These are phyloP conservation scores for Chlorella vulgaris DNA, from an alignment of 139 green algal genomes.

Conservation along the genomic window DNA sequence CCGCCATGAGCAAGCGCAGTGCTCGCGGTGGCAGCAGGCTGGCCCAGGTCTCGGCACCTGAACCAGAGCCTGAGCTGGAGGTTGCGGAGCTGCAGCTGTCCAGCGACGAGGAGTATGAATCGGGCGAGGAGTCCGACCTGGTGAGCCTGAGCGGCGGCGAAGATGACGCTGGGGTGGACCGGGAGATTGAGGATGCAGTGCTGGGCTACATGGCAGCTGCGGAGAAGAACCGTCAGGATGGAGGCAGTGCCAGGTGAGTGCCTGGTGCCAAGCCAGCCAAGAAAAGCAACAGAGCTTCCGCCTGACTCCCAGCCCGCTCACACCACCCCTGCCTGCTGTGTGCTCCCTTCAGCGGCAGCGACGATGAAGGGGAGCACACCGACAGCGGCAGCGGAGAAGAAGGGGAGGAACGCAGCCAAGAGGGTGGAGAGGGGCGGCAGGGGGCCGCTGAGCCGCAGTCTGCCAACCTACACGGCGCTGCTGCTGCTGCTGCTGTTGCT, in stretches of 20 bases:
- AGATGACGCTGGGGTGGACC: constrained; percentile 53
- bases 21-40: constrained; percentile 1
- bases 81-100: constrained; percentile 45
- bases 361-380: background rate
- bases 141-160: constrained; percentile 23
- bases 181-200: constrained; percentile 60
- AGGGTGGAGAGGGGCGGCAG: background rate
- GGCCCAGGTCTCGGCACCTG: background rate
- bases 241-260: constrained; percentile 9
- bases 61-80: constrained; percentile 20
- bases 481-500: background rate
- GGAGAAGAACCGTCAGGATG: background rate
- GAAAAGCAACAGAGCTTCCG: too few species aligned
- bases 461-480: too few species aligned
- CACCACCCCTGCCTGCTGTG: too few species aligned
- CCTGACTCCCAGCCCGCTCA: too few species aligned
- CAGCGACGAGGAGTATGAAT: constrained; percentile 56
- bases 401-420: background rate
- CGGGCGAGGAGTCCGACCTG: constrained; percentile 32
- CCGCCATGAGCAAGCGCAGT: constrained; percentile 3
- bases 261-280: background rate
- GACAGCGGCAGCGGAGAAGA: background rate
- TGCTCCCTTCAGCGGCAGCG: background rate
- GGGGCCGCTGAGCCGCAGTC: background rate
- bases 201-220: constrained; percentile 54